Percentiles rank a stretch among this genome's conserved stretches.
These are phyloP conservation scores for Lentinula lateritia DNA, from an alignment of 768 basidiomycete genomes.

Conservation along the genomic window DNA sequence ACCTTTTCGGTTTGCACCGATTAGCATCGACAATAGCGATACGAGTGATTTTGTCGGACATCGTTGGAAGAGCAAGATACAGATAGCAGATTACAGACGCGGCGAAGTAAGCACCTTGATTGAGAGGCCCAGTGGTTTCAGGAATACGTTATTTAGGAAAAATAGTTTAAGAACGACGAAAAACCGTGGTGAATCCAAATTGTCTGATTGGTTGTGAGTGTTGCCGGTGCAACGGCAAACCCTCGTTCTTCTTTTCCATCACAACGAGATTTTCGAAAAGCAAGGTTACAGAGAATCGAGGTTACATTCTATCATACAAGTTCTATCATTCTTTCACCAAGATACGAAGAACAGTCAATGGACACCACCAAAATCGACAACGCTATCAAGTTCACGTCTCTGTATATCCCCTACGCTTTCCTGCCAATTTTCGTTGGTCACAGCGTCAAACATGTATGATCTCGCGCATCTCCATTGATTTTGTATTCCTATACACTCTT, in stretches of 20 bases:
- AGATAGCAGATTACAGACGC: background rate
- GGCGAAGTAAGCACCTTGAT: background rate
- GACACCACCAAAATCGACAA: background rate
- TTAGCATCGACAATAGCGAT: constrained; percentile 93
- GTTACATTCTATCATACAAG: no score
- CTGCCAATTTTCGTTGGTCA: no score
- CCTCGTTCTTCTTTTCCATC: no score
- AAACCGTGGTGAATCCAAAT: background rate
- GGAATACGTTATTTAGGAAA: background rate
- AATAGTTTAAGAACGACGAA: background rate
- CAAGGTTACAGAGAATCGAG: no score
- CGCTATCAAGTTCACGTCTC: no score
- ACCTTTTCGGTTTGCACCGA: constrained; percentile 94
- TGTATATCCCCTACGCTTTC: no score
- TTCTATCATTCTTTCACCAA: no score
- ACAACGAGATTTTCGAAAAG: no score
- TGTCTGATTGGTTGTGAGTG: background rate
- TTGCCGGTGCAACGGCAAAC: no score
- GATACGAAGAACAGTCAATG: no score
- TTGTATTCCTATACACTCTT: background rate
- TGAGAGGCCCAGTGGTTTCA: background rate
- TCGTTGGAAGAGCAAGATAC: constrained; percentile 17
- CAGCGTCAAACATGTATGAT: no score
- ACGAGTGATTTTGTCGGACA: constrained; percentile 96
- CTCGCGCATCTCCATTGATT: background rate